These are phyloP conservation scores for Forsythia viridissima DNA, from an alignment of 257 asterid genomes.

Conservation along the genomic window DNA sequence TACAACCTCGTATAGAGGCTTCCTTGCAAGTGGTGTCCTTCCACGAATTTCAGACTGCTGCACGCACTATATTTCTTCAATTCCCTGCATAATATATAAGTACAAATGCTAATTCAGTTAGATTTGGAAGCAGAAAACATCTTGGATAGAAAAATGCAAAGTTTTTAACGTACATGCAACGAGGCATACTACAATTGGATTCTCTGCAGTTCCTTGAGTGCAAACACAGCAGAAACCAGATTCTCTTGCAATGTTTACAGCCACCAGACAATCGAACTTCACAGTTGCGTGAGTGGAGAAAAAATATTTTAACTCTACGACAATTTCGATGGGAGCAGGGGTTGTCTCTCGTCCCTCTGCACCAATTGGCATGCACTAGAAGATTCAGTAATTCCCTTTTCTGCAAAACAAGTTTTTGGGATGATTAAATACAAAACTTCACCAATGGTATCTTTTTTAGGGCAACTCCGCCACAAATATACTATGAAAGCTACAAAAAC, in stretches of 20 bases:
- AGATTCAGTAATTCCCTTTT: constrained; percentile 26
- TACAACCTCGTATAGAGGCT: neutral
- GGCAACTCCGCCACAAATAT: neutral
- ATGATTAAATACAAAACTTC: neutral
- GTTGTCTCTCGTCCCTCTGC: constrained; percentile 26
- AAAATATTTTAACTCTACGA: constrained; percentile 27
- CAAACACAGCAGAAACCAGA: constrained; percentile 36
- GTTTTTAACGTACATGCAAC: constrained; percentile 46
- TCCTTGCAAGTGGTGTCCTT: constrained; percentile 21
- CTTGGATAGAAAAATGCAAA: constrained; percentile 10
- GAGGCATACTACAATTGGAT: constrained; percentile 46
- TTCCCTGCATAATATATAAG: constrained; percentile 33
- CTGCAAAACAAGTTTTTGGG: constrained; percentile 24
- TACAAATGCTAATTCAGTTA: neutral
- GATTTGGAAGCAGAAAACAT: constrained; percentile 6
- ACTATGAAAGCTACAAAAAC: neutral
- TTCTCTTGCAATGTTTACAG: constrained; percentile 39
- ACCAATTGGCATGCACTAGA: constrained; percentile 47
- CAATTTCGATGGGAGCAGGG: constrained; percentile 46
- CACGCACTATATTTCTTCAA: constrained; percentile 21
- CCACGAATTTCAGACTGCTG: constrained; percentile 9
- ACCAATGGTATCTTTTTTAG: neutral
- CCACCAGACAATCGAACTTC: constrained; percentile 30
- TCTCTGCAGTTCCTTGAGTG: constrained; percentile 46
- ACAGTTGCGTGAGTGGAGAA: constrained; percentile 39